Conservation (phyloP, 495 filamentous ascomycete species). For the Neurospora tetraspora region DNA sequence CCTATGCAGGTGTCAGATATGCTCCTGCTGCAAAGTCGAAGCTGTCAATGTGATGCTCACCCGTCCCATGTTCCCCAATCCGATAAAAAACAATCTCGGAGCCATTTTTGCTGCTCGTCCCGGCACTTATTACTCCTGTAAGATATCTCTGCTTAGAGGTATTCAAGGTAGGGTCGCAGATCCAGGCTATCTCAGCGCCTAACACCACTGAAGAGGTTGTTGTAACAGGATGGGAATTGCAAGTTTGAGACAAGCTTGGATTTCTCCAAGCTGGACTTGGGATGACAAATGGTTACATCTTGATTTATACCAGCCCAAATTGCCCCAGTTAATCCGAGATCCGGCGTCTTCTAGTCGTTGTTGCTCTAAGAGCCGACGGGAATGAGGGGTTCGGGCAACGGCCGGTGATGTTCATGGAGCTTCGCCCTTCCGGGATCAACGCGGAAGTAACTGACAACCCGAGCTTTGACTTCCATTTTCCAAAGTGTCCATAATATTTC, state of each 20-base stretch:
- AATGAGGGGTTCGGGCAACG: neutral
- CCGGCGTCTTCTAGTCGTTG: neutral
- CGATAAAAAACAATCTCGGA: conserved; percentile 68
- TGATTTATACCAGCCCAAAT: neutral
- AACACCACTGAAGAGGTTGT: neutral
- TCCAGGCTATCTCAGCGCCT: neutral
- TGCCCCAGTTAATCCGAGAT: neutral
- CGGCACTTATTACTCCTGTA: neutral
- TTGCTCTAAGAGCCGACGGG: neutral
- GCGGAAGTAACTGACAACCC: neutral
- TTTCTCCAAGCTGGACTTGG: neutral
- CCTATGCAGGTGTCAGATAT: conserved; percentile 35
- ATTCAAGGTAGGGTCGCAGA: neutral
- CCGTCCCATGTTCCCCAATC: conserved; percentile 84
- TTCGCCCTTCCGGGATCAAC: neutral
- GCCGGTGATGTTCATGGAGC: neutral
- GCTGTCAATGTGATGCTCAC: conserved; percentile 38
- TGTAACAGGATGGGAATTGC: neutral
- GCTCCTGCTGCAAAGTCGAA: neutral
- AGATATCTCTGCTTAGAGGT: neutral
- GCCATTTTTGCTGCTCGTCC: conserved; percentile 34
- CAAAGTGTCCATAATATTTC: neutral
- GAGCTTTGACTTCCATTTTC: neutral
- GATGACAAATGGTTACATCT: neutral
- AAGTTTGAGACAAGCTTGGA: neutral